Evolutionary conservation across 495 filamentous ascomycete genomes (phyloP), one percentile per base, ranked within the genome.

Genomic region (Elasticomyces elasticus): DNA sequence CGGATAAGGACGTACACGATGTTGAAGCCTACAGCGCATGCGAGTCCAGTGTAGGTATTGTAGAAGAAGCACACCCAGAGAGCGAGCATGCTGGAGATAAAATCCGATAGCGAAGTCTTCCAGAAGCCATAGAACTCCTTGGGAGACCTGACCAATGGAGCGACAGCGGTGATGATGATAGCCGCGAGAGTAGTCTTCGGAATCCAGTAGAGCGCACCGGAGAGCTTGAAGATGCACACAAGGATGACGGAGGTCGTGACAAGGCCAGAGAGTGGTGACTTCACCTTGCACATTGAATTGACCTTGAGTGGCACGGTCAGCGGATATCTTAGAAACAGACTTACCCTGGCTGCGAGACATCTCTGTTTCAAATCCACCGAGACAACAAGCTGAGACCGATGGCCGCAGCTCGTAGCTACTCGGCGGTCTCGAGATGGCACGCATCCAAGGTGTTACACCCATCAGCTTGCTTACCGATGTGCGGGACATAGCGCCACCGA

Each of bases 51-150:
- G 47, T 74, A 72, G 12, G 73, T 72, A n/a, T 65, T 69, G 13
- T 72, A 71, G 58, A 76, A 76, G 46, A 78, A 65, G 11, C 73
- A 73, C 11, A 76, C 65, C 66, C 71, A 75, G 52, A 76, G 71
- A 13, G 72, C 62, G 26, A 76, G 62, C 71, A 75, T 75, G 55
- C 69, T 69, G 0, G 73, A 69, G 43, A 73, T 66, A 61, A 75
- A 75, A 56, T 77, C 74, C 25, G 72, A 68, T 5, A 77, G 62
- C 12, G 72, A 76, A 26, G 71, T 67, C 51, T 69, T 70, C 67
- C 73, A 76, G 67, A 70, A 75, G 4, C 62, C 54, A 60, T 72
- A 74, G 47, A 76, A 75, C 12, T 72, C 62, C 13, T 55, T 63
- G 0, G 69, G 63, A 0, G 71, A 63, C 0, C 66, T 64, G 55